phyloP scores from a whole-genome alignment of 2,329 filamentous ascomycete genomes.

The Fusarium buxicola region DNA sequence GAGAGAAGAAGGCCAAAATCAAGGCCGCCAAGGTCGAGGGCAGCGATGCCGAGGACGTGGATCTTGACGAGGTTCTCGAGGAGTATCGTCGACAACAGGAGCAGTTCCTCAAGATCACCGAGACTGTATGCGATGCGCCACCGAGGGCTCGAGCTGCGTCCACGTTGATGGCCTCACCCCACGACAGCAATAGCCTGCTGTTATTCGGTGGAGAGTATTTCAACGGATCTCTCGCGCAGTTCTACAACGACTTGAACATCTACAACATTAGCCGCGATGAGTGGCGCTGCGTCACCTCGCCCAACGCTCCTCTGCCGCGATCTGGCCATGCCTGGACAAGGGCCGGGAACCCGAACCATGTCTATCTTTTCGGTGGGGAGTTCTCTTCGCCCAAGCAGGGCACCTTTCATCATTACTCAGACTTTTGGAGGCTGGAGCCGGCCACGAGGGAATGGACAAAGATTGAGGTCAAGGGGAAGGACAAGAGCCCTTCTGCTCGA shows the following conservation, averaged over 20 bases:
- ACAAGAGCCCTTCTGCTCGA: constrained; percentile 83
- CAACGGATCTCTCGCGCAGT: constrained; percentile 86
- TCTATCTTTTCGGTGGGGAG: constrained; percentile 96
- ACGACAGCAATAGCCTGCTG: constrained; percentile 87
- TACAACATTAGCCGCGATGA: constrained; percentile 86
- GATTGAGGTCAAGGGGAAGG: constrained; percentile 81
- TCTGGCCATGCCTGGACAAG: constrained; percentile 96
- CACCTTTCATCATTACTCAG: constrained; percentile 99
- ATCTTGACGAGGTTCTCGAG: constrained; percentile 91
- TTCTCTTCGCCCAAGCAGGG: constrained; percentile 97
- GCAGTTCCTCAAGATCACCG: constrained; percentile 92
- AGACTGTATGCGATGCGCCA: constrained; percentile 75
- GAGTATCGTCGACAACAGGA: constrained; percentile 95
- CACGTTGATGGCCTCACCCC: constrained; percentile 85
- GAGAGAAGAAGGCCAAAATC: constrained; percentile 83
- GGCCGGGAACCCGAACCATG: constrained; percentile 82
- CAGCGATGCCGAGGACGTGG: constrained; percentile 91
- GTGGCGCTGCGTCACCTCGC: constrained; percentile 90
- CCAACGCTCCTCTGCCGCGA: constrained; percentile 89
- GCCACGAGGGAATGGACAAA: constrained; percentile 89
- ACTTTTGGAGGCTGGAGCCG: constrained; percentile 95
- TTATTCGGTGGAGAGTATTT: constrained; percentile 96
- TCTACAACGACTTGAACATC: constrained; percentile 74
- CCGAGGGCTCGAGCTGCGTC: constrained; percentile 84
- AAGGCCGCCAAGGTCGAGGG: constrained; percentile 79